Conservation (phyloP, 2,329 filamentous ascomycete species). For the Zymoseptoria crescenta region DNA sequence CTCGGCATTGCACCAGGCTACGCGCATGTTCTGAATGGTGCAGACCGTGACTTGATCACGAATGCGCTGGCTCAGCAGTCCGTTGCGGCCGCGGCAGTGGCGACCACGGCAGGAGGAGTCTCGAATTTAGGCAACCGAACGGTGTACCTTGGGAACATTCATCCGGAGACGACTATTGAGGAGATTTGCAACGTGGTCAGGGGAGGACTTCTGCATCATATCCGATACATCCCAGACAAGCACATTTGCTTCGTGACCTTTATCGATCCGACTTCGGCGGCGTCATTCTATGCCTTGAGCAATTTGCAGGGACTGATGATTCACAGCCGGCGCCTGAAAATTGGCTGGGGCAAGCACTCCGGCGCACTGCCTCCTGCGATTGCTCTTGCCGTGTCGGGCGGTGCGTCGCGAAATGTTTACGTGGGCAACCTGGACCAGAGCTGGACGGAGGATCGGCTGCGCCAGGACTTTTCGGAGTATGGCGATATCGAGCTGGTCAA, state of each 20-base stretch:
- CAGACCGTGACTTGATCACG: slow-evolving; percentile 92
- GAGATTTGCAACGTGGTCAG: slow-evolving; percentile 99
- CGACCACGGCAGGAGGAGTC: slow-evolving; percentile 90
- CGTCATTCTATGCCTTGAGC: slow-evolving; percentile 95
- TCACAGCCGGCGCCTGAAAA: slow-evolving; percentile 94
- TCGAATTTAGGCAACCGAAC: slow-evolving; percentile 97
- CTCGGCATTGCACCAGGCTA: slow-evolving; percentile 94
- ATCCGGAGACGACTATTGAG: slow-evolving; percentile 97
- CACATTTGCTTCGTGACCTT: slow-evolving; percentile 99
- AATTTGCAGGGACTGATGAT: slow-evolving; percentile 99
- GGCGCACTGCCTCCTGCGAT: slow-evolving; percentile 93
- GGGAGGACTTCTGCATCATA: slow-evolving; percentile 90
- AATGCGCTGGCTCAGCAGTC: slow-evolving; percentile 95
- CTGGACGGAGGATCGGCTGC: slow-evolving; percentile 91
- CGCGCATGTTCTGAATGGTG: slow-evolving; percentile 90
- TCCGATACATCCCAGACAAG: slow-evolving; percentile 98
- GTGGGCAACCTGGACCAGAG: slow-evolving; percentile 95
- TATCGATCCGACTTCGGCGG: slow-evolving; percentile 94
- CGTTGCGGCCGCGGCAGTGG: slow-evolving; percentile 90
- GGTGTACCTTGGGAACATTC: slow-evolving; percentile 96
- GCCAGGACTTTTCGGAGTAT: slow-evolving; percentile 94
- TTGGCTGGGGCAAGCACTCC: slow-evolving; percentile 98
- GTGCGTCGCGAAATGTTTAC: slow-evolving; percentile 97
- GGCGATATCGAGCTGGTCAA: slow-evolving; percentile 98
- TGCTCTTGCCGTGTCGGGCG: slow-evolving; percentile 88